Percentiles rank a stretch among this genome's conserved stretches.
Evolutionary conservation across 73 alveolate genomes (phyloP).

Genomic region (Urostyla sp.): DNA sequence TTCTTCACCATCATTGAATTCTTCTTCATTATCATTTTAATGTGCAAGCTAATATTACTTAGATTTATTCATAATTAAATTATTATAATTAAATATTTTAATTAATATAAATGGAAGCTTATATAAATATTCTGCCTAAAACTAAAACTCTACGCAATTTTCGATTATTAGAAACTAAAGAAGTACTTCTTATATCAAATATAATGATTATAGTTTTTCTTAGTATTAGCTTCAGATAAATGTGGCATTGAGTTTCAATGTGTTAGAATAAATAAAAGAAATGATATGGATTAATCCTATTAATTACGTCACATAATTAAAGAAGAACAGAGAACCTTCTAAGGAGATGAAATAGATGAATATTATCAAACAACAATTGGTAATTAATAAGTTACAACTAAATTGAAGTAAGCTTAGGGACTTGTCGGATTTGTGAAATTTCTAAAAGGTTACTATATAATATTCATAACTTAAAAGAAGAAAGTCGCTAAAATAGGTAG

Average conservation of each 20-base stretch:
- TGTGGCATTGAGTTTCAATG: conserved; percentile 23
- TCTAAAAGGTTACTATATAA: conserved; percentile 69
- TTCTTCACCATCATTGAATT: conserved; percentile 10
- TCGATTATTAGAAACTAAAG: neutral
- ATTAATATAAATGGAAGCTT: conserved; percentile 44
- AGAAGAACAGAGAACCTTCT: conserved; percentile 25
- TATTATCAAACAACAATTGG: conserved; percentile 3
- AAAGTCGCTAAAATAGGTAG: conserved; percentile 65
- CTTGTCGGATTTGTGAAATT: conserved; percentile 66
- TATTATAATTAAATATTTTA: no score
- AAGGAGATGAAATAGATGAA: conserved; percentile 46
- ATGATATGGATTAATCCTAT: conserved; percentile 15
- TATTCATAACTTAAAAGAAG: conserved; percentile 58
- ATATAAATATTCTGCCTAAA: conserved; percentile 48
- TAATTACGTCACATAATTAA: conserved; percentile 53
- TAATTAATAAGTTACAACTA: neutral
- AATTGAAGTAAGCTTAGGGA: conserved; percentile 53
- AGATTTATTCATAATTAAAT: neutral
- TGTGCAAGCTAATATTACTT: neutral
- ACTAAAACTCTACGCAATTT: conserved; percentile 51
- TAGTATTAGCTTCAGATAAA: conserved; percentile 54
- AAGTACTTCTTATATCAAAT: neutral
- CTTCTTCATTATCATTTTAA: neutral
- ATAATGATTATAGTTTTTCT: neutral
- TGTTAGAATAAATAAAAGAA: conserved; percentile 41